Conservation (phyloP, 108 stramenopile species). For the Nannochloropsis granulata region DNA sequence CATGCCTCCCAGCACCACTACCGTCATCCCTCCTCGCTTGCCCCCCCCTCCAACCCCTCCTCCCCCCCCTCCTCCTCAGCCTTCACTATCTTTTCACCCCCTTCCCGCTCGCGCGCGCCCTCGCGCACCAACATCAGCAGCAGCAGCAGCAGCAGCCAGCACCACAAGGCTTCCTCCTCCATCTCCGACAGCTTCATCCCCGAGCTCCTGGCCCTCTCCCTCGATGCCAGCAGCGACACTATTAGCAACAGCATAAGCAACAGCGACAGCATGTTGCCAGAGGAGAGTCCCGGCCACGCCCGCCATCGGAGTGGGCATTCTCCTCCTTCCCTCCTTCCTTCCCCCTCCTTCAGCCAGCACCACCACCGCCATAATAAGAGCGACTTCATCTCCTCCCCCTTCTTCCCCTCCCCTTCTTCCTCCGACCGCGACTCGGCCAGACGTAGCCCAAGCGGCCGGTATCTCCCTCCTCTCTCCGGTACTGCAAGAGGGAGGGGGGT, state of each 20-base stretch:
- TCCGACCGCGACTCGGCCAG: neutral
- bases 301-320: neutral
- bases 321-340: neutral
- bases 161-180: neutral
- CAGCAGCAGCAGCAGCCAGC: neutral
- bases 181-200: neutral
- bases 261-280: neutral
- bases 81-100: neutral
- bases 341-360: neutral
- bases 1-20: neutral
- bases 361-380: neutral
- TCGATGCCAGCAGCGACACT: neutral
- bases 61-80: neutral
- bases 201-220: neutral
- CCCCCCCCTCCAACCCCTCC: neutral
- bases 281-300: neutral
- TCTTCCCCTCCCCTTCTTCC: neutral
- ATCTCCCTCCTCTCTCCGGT: neutral
- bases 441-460: neutral
- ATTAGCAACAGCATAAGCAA: no score
- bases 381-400: neutral
- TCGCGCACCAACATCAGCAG: neutral
- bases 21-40: neutral
- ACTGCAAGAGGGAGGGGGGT: neutral
- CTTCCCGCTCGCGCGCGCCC: neutral